Evolutionary conservation across 306 rosid genomes (phyloP).

Genomic region (Styphnolobium japonicum): DNA sequence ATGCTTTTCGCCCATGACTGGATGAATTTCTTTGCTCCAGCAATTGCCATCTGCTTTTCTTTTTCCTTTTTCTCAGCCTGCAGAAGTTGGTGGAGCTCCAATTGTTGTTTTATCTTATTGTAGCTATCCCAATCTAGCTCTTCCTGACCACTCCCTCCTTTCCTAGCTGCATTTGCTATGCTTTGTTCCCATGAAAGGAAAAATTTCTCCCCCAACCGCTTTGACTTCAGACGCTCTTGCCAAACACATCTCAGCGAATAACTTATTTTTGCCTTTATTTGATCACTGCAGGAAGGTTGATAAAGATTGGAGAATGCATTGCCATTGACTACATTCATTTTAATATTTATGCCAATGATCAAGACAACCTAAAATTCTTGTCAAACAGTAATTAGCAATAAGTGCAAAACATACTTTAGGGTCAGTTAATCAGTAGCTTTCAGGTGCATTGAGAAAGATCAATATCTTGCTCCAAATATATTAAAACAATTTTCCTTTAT

Average conservation of each 20-base stretch:
- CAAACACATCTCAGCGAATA: constrained; percentile 53
- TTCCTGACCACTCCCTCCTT: constrained; percentile 59
- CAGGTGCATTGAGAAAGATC: background rate
- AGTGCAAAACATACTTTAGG: background rate
- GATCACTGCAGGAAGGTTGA: constrained; percentile 49
- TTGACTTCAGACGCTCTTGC: constrained; percentile 58
- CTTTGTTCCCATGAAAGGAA: constrained; percentile 54
- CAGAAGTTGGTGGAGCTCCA: constrained; percentile 13
- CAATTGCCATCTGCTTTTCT: constrained; percentile 28
- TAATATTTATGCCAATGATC: constrained; percentile 3
- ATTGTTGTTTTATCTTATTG: constrained; percentile 32
- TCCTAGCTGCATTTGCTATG: constrained; percentile 72
- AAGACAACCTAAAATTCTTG: background rate
- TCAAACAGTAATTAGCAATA: background rate
- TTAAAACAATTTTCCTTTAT: background rate
- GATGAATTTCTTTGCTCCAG: constrained; percentile 34
- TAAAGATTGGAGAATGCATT: background rate
- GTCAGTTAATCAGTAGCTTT: background rate
- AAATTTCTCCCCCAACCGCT: constrained; percentile 40
- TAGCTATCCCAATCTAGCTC: constrained; percentile 57
- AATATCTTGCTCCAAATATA: background rate
- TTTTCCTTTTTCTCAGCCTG: constrained; percentile 40
- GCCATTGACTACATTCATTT: constrained; percentile 12
- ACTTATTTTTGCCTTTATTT: constrained; percentile 73
- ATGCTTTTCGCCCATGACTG: constrained; percentile 38